Conservation (phyloP, 768 basidiomycete species). For the Agrocybe praecox region DNA sequence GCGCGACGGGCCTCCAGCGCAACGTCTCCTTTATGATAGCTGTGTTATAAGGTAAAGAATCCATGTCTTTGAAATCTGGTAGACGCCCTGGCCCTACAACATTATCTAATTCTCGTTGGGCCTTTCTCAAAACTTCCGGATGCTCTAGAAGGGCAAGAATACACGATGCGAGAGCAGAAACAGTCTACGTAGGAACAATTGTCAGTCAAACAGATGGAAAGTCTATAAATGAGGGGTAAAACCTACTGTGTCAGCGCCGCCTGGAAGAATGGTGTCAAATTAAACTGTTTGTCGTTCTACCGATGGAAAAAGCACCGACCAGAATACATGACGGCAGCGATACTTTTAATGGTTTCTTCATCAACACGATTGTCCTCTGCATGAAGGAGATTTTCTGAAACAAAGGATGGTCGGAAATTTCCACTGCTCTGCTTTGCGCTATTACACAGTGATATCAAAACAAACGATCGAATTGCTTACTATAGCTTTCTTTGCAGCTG, state of each 20-base stretch:
- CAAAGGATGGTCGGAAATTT: conserved; percentile 17
- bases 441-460: conserved; percentile 1
- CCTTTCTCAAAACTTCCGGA: conserved; percentile 32
- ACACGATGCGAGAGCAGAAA: conserved; percentile 28
- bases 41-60: conserved; percentile 30
- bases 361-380: conserved; percentile 15
- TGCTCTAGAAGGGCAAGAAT: conserved; percentile 34
- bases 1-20: conserved; percentile 29
- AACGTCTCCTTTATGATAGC: conserved; percentile 31
- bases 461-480: conserved; percentile 18
- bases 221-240: not conserved
- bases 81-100: conserved; percentile 32
- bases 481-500: conserved; percentile 24
- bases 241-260: conserved; percentile 23
- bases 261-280: conserved; percentile 18
- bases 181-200: conserved; percentile 19
- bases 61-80: conserved; percentile 31
- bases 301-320: conserved; percentile 22
- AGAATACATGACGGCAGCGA: conserved; percentile 36
- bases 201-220: not conserved
- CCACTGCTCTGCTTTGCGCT: conserved; percentile 6
- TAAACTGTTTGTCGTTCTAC: not conserved
- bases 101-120: conserved; percentile 35
- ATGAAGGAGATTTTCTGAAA: conserved; percentile 20
- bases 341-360: conserved; percentile 30